phyloP scores from a whole-genome alignment of 768 basidiomycete genomes.

The Hypsizygus marmoreus region DNA sequence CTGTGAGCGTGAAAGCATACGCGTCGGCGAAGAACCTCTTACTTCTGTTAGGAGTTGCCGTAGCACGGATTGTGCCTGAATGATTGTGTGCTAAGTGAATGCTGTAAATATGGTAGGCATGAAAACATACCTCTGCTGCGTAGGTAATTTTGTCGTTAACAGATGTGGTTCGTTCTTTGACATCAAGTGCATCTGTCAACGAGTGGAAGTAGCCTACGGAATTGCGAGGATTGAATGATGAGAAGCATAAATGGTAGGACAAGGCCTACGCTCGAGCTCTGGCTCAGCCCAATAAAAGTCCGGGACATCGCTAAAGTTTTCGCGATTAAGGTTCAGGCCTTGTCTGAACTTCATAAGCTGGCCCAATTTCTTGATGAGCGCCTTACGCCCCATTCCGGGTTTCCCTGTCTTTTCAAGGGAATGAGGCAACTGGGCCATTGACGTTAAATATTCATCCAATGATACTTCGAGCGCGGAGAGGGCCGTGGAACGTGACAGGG shows the following conservation, averaged over 20 bases:
- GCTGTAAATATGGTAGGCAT: neutral
- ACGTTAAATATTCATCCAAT: conserved; percentile 80
- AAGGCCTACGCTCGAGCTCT: conserved; percentile 71
- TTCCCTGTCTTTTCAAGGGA: conserved; percentile 78
- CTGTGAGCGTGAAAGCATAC: conserved; percentile 8
- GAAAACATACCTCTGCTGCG: conserved; percentile 65
- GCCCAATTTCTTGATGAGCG: conserved; percentile 90
- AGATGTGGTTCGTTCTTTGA: conserved; percentile 75
- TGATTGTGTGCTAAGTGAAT: conserved; percentile 7
- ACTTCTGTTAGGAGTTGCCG: conserved; percentile 90
- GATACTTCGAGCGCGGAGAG: conserved; percentile 86
- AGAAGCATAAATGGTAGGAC: neutral
- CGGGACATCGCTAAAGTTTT: conserved; percentile 86
- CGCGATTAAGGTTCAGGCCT: conserved; percentile 84
- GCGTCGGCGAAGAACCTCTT: conserved; percentile 7
- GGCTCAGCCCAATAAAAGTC: conserved; percentile 97
- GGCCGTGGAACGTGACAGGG: conserved; percentile 85
- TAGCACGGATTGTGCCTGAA: conserved; percentile 81
- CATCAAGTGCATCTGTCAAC: conserved; percentile 83
- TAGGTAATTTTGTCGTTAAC: conserved; percentile 94
- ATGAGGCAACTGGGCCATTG: conserved; percentile 79
- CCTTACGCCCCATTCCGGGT: conserved; percentile 77
- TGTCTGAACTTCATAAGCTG: conserved; percentile 91
- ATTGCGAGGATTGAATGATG: neutral
- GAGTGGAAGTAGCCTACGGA: conserved; percentile 76